Base-by-base conservation (phyloP, 352 stramenopile genomes). In the Achlya hypogyna region DNA sequence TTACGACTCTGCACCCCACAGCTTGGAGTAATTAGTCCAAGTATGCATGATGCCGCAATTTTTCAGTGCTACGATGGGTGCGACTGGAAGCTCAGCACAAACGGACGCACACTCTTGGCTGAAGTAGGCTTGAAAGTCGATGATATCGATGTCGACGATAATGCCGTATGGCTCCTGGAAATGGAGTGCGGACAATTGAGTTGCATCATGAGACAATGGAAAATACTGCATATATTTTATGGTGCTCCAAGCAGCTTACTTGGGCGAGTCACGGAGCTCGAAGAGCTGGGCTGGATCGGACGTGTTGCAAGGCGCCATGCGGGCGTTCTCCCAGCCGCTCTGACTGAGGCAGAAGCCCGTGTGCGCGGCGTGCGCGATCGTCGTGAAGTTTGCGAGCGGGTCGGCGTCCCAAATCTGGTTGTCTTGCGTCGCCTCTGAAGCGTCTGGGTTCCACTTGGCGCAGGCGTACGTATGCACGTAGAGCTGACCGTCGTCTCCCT, bases 321-420 rank as follows among this genome's bases (percentile, higher is more conserved):
- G 38, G 10, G 25, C 49, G 10, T 31, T 35, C 12, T 35, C 49
- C 49, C 1, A 3, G 49, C 31, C 49, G 10, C 10, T 22, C 31
- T 56, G 49, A n/a, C 49, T 56, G 25, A 56, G 31, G 49, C 49
- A 56, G 8, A 38, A 56, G 49, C 49, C 49, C 49, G 49, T 56
- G 49, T 56, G 31, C 31, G 8, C 25, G 2, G n/a, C 25, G 49
- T 56, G 49, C 31, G 16, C 31, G 49, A 56, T 56, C 49, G 31
- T 56, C 31, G 49, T 56, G 49, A 38, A 20, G 31, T 56, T 56
- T 12, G 25, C 31, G 12, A 56, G 16, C 25, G 49, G 49, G 49
- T 56, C 49, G 8, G 49, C 49, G 10, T 10, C 14, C 49, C 49
- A 56, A 20, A 56, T 12, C 31, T 56, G 49, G 31, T 56, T 56